Base-by-base conservation (phyloP, 352 stramenopile species). In the Elongisporangium anandrum region DNA sequence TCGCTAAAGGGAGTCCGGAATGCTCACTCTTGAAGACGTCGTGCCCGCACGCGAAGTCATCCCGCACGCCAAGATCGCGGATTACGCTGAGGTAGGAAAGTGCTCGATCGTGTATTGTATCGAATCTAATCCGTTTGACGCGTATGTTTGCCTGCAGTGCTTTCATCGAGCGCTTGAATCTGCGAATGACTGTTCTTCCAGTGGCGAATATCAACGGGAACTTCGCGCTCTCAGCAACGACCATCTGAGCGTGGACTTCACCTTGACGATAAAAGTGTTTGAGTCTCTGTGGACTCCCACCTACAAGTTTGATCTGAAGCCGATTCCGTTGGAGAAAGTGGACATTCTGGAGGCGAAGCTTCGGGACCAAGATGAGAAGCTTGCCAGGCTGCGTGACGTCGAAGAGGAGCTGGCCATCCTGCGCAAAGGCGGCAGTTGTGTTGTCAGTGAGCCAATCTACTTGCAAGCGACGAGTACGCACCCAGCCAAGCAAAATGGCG, bases 81-180 rank as follows among this genome's bases (percentile, higher is more conserved):
- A 45, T 4, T 56, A 56, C 22, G 52, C 24, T 9, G 29, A 22
- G 15, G 52, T 56, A 49, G 24, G 21, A 4, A n/a, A n/a, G n/a
- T n/a, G 7, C n/a, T n/a, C n/a, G n/a, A n/a, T n/a, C n/a, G n/a
- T n/a, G n/a, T n/a, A n/a, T n/a, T n/a, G n/a, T n/a, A n/a, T n/a
- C n/a, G n/a, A n/a, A n/a, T n/a, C n/a, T n/a, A n/a, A n/a, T n/a
- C n/a, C n/a, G n/a, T n/a, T n/a, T n/a, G n/a, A n/a, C n/a, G 0
- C 26, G 24, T 13, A 2, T 39, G 5, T 55, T 45, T 6, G 9
- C 5, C 17, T 6, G 13, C 7, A 57, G 52, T 23, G 29, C 52
- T 26, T 57, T 23, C 41, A 57, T n/a, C 10, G 13, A n/a, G 52
- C 52, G n/a, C 20, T 57, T n/a, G 29, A 57, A 38, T 39, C 29